Base-by-base conservation (phyloP, 2,329 filamentous ascomycete species). In the Hortaea werneckii region DNA sequence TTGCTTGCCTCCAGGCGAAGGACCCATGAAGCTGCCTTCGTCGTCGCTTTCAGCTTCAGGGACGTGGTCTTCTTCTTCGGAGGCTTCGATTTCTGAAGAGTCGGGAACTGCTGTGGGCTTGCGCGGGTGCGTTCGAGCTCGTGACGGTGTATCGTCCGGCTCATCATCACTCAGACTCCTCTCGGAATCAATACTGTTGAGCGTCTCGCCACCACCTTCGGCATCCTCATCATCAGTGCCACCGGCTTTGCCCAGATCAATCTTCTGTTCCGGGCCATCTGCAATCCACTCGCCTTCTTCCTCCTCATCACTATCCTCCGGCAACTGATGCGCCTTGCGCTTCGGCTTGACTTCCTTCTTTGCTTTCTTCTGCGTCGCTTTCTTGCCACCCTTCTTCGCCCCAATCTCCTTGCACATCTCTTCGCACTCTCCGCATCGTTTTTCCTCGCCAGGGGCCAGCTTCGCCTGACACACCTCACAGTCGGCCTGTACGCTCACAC, bases 181-280 rank as follows among this genome's bases (percentile, higher is more conserved):
- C 3, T 76, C 74, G 35, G 82, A 85, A 57, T 92, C 85, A 29
- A 85, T 79, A 0, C 82, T 80, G 34, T 77, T 77, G 42, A 95
- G 73, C 62, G 79, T 87, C 46, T 94, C 85, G 20, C 87, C 89
- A 3, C 83, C 87, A 2, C 87, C 87, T 61, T 94, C 89, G 2
- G 84, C 86, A 60, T 95, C 79, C 63, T 94, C 87, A 51, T 94
- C 87, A 43, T 87, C 84, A n/a, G 79, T 78, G 4, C 85, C 87
- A n/a, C 87, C 87, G 39, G 85, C 84, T 60, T 82, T 84, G 34
- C 59, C 59, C 6, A 59, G 52, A 4, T 81, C 60, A 1, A 72
- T 60, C 0, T 75, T 72, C 39, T 76, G 80, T 58, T 92, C 73
- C 7, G 77, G 73, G 47, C 84, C 80, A 0, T 80, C 75, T 3